phyloP scores from a whole-genome alignment of 1,139 yeast genomes.

The Yamadazyma atmosphaerica region DNA sequence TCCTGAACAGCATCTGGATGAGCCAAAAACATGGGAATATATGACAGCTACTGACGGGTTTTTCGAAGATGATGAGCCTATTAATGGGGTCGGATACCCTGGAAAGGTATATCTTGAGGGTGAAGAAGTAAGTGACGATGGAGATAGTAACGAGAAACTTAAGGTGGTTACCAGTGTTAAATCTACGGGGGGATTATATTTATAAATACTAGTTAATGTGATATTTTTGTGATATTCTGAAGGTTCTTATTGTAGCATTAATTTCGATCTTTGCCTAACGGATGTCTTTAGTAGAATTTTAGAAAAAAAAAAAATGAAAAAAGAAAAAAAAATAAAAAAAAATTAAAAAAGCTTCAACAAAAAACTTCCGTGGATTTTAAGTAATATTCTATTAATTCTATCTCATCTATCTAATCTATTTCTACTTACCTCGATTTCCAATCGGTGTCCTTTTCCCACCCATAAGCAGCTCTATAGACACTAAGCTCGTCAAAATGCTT shows the following conservation, averaged over 20 bases:
- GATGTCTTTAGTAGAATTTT: no score
- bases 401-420: neutral
- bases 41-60: constrained; percentile 19
- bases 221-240: no score
- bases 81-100: constrained; percentile 17
- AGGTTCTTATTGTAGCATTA: no score
- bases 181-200: constrained; percentile 13
- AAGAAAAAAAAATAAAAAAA: no score
- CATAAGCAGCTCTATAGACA: constrained; percentile 20
- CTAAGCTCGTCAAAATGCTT: constrained; percentile 16
- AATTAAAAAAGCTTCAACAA: no score
- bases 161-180: constrained; percentile 18
- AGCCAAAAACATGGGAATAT: constrained; percentile 20
- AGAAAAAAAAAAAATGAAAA: no score
- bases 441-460: constrained; percentile 30
- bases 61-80: constrained; percentile 17
- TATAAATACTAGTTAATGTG: no score
- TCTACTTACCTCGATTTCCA: constrained; percentile 19
- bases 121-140: constrained; percentile 9
- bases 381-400: neutral
- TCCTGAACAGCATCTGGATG: constrained; percentile 14
- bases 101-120: constrained; percentile 12
- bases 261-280: no score
- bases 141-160: constrained; percentile 14
- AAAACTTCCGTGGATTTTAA: no score